Conservation (phyloP, 2,329 filamentous ascomycete genomes). For the Chaetomium strumarium region DNA sequence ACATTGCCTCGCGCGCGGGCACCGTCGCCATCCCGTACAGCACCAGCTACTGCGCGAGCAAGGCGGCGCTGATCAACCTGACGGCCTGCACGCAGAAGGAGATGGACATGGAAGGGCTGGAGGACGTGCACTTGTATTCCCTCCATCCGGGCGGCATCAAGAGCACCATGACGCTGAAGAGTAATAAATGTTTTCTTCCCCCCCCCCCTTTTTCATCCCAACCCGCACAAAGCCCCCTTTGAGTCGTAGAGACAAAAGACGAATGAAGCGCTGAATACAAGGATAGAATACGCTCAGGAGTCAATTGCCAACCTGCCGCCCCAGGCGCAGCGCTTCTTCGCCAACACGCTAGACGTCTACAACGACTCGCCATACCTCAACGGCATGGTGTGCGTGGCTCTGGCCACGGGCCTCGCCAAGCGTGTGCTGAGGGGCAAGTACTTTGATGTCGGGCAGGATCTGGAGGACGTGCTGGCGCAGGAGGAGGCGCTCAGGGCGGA, state of each 20-base stretch:
- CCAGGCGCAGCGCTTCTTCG: conserved; percentile 13
- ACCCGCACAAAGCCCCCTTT: neutral
- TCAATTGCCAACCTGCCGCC: conserved; percentile 22
- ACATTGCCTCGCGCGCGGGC: conserved; percentile 29
- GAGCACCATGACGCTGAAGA: conserved; percentile 28
- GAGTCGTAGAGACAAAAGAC: neutral
- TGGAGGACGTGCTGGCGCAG: conserved; percentile 28
- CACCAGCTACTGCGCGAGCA: conserved; percentile 31
- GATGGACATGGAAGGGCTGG: conserved; percentile 26
- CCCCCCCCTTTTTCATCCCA: neutral
- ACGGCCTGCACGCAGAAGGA: conserved; percentile 29
- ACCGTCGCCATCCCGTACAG: conserved; percentile 28
- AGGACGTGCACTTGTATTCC: conserved; percentile 28
- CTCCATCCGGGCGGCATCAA: conserved; percentile 30
- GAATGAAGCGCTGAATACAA: conserved; percentile 6
- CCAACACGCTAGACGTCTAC: conserved; percentile 25
- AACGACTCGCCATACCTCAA: conserved; percentile 31
- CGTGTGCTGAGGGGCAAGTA: conserved; percentile 26
- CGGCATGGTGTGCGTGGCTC: conserved; percentile 30
- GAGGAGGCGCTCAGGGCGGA: conserved; percentile 20
- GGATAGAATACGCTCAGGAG: conserved; percentile 20
- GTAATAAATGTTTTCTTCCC: conserved; percentile 5
- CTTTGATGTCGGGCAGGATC: conserved; percentile 29
- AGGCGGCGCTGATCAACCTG: conserved; percentile 30
- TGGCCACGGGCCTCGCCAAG: conserved; percentile 28